Conservation (phyloP, 768 basidiomycete species). For the Hortiboletus flavorubellus region DNA sequence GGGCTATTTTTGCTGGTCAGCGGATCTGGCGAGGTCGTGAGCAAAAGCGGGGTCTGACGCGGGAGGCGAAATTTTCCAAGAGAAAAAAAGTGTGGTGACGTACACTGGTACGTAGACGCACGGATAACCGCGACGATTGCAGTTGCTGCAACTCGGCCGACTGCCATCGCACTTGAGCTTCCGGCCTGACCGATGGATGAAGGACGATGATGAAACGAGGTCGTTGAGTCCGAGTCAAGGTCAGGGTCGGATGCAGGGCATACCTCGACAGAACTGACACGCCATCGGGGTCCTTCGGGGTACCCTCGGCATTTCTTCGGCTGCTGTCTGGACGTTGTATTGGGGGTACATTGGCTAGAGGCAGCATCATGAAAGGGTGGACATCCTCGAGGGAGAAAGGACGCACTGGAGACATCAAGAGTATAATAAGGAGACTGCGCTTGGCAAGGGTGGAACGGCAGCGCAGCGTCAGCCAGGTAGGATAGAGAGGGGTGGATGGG, state of each 20-base stretch:
- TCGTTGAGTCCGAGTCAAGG: background rate
- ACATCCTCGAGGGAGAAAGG: background rate
- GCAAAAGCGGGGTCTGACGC: slow-evolving; percentile 1
- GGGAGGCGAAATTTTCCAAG: slow-evolving; percentile 5
- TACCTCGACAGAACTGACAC: slow-evolving; percentile 71
- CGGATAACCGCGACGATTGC: slow-evolving; percentile 53
- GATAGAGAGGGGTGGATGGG: slow-evolving; percentile 11
- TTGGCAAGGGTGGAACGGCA: background rate
- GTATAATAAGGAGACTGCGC: background rate
- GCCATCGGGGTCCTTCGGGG: slow-evolving; percentile 63
- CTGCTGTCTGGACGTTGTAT: slow-evolving; percentile 9
- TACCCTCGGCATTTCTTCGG: slow-evolving; percentile 26
- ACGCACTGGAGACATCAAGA: slow-evolving; percentile 27
- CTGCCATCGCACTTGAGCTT: slow-evolving; percentile 72
- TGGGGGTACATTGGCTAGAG: slow-evolving; percentile 15
- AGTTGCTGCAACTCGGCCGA: slow-evolving; percentile 63
- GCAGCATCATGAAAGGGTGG: background rate
- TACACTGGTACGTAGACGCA: slow-evolving; percentile 68
- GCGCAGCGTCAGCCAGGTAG: background rate
- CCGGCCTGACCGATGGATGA: slow-evolving; percentile 40
- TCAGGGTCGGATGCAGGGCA: background rate
- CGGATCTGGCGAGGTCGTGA: slow-evolving; percentile 19
- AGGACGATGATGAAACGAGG: background rate
- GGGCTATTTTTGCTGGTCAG: slow-evolving; percentile 33
- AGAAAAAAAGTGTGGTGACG: slow-evolving; percentile 25